Evolutionary conservation across 2,329 filamentous ascomycete species (phyloP), one percentile per base, ranked within the genome.

Genomic region (Penicillium digitatum): DNA sequence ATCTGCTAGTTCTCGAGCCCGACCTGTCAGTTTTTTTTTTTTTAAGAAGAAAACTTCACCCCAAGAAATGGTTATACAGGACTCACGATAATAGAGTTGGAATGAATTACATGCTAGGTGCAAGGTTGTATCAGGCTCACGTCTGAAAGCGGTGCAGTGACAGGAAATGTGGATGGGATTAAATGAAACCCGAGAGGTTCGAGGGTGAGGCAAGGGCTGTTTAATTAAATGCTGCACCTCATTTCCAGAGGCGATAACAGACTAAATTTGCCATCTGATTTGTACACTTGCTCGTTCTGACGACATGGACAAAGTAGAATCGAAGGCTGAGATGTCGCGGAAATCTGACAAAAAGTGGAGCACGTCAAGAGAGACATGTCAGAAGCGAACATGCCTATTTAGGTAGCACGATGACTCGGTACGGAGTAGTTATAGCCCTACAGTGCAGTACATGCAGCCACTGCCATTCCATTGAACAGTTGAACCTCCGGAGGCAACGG

Each of bases 141-240:
- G 24, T 52, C 52, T 54, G 52, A 54, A 54, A 50, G 52, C 52
- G 52, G 52, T 37, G 18, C 29, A 11, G 46, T 18, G n/a, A 26
- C 7, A n/a, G 22, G 37, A 24, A 22, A 31, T 34, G n/a, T 16
- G 43, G 26, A 48, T 38, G 27, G 2, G 20, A 31, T 12, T 27
- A 39, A 47, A 53, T 53, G 46, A 27, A 35, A 34, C 48, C 31
- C 18, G 40, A 16, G 14, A 47, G 51, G 43, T 34, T 54, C 45
- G 45, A 54, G 52, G 52, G 51, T 10, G 44, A 54, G 45, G 52
- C 26, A 54, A 54, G 52, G 52, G 52, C 31, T 26, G 49, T 52
- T 49, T 54, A 50, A 54, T 54, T 54, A 54, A 54, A 54, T 48
- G 35, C 38, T 43, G 45, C 43, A 51, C 18, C 39, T 51, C 48